Percentiles rank a stretch among this genome's conserved stretches.
Evolutionary conservation across 805 yeast species (phyloP).

Genomic region (Deakozyma indianensis): DNA sequence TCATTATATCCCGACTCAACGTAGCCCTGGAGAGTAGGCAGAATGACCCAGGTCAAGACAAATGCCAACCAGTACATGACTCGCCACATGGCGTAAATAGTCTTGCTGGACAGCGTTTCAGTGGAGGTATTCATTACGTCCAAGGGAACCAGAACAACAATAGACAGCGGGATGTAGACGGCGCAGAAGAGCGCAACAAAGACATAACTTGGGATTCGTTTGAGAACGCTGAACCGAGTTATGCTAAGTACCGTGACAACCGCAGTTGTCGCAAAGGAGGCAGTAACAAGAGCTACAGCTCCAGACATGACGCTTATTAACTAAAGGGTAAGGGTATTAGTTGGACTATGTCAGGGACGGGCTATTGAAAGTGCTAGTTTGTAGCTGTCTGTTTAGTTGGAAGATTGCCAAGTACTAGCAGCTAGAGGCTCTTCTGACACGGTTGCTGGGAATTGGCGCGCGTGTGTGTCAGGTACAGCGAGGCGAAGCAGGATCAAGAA

Average conservation of each 20-base stretch:
- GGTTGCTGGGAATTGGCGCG: too few species aligned
- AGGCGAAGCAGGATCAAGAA: too few species aligned
- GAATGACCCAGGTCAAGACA: slow-evolving; percentile 57
- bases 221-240: slow-evolving; percentile 23
- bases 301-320: too few species aligned
- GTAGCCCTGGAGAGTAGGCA: slow-evolving; percentile 63
- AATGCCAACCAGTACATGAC: slow-evolving; percentile 71
- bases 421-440: too few species aligned
- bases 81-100: slow-evolving; percentile 52
- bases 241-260: slow-evolving; percentile 23
- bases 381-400: too few species aligned
- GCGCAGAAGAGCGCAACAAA: slow-evolving; percentile 39
- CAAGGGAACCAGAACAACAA: slow-evolving; percentile 57
- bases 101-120: slow-evolving; percentile 28
- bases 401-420: too few species aligned
- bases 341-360: too few species aligned
- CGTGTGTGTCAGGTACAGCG: too few species aligned
- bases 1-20: slow-evolving; percentile 55
- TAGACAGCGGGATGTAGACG: slow-evolving; percentile 61
- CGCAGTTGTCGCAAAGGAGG: slow-evolving; percentile 17
- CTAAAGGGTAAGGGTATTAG: too few species aligned
- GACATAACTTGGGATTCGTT: slow-evolving; percentile 28
- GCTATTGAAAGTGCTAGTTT: too few species aligned
- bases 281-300: not conserved
- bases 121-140: slow-evolving; percentile 48